Percentiles rank a stretch among this genome's conserved stretches.
Evolutionary conservation across 2,329 filamentous ascomycete genomes (phyloP).

Genomic region (Aspergillus floridensis): DNA sequence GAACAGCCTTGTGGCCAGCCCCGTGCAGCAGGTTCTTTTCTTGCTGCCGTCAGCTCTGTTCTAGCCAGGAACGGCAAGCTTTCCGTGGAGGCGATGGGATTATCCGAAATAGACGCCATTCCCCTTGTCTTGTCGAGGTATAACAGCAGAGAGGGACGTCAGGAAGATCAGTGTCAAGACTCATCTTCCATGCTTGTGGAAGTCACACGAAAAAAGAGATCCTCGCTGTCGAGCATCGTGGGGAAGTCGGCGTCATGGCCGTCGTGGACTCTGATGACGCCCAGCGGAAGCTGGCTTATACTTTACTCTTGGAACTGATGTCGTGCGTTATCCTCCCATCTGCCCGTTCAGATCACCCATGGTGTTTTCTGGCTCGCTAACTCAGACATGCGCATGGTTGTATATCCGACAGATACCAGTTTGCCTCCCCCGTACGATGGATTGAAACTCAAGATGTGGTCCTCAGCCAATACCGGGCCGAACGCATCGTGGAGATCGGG

Average conservation of each 20-base stretch:
- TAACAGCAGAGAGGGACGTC: background rate
- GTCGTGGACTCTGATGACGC: background rate
- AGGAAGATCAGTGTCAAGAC: background rate
- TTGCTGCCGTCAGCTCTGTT: background rate
- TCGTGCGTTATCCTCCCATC: background rate
- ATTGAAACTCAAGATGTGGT: slow-evolving; percentile 5
- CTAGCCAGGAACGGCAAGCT: background rate
- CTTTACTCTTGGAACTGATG: background rate
- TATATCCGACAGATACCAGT: background rate
- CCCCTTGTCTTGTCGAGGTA: background rate
- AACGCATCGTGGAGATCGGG: slow-evolving; percentile 2
- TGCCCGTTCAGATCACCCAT: background rate
- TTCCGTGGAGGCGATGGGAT: background rate
- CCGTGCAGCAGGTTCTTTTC: background rate
- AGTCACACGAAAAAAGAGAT: background rate
- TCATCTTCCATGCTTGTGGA: background rate
- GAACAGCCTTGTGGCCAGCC: background rate
- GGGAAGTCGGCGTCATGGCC: background rate
- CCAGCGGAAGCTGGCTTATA: slow-evolving; percentile 5
- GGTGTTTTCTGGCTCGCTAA: background rate
- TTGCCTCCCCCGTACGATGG: slow-evolving; percentile 6
- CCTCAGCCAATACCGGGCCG: background rate
- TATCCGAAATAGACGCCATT: background rate
- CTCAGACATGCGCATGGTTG: background rate
- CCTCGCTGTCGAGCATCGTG: no score